These are phyloP conservation scores for Nidularia sp. DNA, from an alignment of 768 basidiomycete species.

Conservation along the genomic window DNA sequence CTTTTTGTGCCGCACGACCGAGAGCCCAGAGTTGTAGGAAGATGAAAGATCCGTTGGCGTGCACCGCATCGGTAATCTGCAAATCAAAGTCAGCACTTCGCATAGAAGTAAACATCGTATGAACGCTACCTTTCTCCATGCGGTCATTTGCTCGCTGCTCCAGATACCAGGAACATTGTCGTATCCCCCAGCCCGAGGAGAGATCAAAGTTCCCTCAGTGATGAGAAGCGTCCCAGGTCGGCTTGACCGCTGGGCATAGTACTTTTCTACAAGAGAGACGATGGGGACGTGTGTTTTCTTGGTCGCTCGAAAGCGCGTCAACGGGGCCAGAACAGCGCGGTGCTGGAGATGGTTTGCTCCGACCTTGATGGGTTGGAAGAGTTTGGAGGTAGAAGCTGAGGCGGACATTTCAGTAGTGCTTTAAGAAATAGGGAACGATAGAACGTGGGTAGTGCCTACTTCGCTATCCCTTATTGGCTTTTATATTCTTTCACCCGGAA, in stretches of 20 bases:
- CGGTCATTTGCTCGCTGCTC: slow-evolving; percentile 41
- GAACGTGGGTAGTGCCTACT: too few species aligned
- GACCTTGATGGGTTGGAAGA: slow-evolving; percentile 37
- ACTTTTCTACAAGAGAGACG: slow-evolving; percentile 22
- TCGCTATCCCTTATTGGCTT: too few species aligned
- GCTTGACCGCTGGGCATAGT: slow-evolving; percentile 31
- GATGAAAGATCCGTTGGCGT: slow-evolving; percentile 35
- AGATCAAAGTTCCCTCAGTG: slow-evolving; percentile 40
- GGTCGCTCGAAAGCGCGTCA: slow-evolving; percentile 10
- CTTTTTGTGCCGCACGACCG: slow-evolving; percentile 27
- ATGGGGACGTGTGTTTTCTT: slow-evolving; percentile 1
- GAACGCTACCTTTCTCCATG: slow-evolving; percentile 44
- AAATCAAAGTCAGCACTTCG: background rate
- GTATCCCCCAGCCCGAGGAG: slow-evolving; percentile 21
- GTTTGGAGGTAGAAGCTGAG: slow-evolving; percentile 7
- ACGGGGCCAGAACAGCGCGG: slow-evolving; percentile 39
- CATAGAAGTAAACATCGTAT: background rate
- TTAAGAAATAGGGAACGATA: too few species aligned
- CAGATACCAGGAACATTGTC: slow-evolving; percentile 44
- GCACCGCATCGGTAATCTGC: slow-evolving; percentile 39
- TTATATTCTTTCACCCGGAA: too few species aligned
- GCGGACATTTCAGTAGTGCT: background rate
- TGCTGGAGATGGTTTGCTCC: slow-evolving; percentile 33
- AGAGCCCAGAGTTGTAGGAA: slow-evolving; percentile 46
- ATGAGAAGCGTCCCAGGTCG: slow-evolving; percentile 38